phyloP scores from a whole-genome alignment of 345 rosid species.

The Kernera saxatilis region DNA sequence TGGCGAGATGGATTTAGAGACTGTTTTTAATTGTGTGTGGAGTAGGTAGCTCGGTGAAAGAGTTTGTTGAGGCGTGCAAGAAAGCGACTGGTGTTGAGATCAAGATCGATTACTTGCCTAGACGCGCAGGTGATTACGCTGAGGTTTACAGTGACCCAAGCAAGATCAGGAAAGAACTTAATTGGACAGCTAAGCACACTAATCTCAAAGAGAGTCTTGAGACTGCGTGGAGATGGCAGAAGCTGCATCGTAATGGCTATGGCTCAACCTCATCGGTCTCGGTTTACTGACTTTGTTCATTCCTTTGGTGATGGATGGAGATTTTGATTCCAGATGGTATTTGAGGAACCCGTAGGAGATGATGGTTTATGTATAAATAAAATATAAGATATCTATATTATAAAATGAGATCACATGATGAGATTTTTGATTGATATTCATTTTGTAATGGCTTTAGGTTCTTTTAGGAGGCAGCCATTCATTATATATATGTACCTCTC shows the following conservation, averaged over 20 bases:
- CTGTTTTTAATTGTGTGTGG: neutral
- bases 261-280: constrained; percentile 22
- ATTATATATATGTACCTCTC: constrained; percentile 1
- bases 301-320: constrained; percentile 22
- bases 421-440: constrained; percentile 22
- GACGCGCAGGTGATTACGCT: constrained; percentile 60
- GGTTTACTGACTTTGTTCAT: constrained; percentile 24
- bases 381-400: constrained; percentile 3
- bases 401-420: constrained; percentile 7
- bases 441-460: constrained; percentile 29
- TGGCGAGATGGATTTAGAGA: neutral
- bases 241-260: constrained; percentile 48
- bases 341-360: constrained; percentile 6
- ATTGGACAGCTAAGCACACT: constrained; percentile 54
- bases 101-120: constrained; percentile 46
- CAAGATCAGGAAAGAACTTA: constrained; percentile 44
- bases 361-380: constrained; percentile 17
- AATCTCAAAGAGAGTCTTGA: constrained; percentile 50
- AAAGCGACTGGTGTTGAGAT: constrained; percentile 53
- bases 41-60: constrained; percentile 60
- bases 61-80: constrained; percentile 62
- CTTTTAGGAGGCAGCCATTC: constrained; percentile 25
- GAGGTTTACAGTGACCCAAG: constrained; percentile 57
- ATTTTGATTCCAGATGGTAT: constrained; percentile 21
- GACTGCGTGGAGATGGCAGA: constrained; percentile 71